Evolutionary conservation across 2,329 filamentous ascomycete genomes (phyloP).

Genomic region (Geosmithia flava): DNA sequence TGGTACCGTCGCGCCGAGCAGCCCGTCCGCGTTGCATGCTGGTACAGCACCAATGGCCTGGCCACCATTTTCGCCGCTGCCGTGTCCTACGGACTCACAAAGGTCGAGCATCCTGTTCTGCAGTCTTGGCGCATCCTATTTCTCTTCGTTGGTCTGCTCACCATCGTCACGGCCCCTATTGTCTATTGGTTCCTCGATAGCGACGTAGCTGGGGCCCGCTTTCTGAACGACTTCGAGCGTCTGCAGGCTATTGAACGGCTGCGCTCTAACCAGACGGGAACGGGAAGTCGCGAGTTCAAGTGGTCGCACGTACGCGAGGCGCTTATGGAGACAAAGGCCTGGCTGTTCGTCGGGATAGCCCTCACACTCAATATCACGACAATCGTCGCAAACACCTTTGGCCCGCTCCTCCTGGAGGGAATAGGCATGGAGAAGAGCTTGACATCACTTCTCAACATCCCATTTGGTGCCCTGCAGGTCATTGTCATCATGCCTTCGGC

Average conservation of each 20-base stretch:
- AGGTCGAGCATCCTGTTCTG: slow-evolving; percentile 24
- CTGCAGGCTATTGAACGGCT: slow-evolving; percentile 59
- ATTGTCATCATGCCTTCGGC: slow-evolving; percentile 45
- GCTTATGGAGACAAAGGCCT: slow-evolving; percentile 35
- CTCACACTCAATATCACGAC: slow-evolving; percentile 54
- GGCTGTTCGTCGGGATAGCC: slow-evolving; percentile 47
- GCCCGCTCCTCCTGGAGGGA: slow-evolving; percentile 48
- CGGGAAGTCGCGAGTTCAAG: slow-evolving; percentile 55
- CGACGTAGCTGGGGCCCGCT: slow-evolving; percentile 39
- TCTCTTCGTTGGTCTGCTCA: slow-evolving; percentile 48
- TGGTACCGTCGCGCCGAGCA: slow-evolving; percentile 43
- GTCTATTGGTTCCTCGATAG: slow-evolving; percentile 49
- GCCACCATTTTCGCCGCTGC: slow-evolving; percentile 44
- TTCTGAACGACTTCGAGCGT: slow-evolving; percentile 53
- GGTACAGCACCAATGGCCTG: slow-evolving; percentile 51
- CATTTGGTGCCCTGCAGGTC: slow-evolving; percentile 50
- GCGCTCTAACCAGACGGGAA: slow-evolving; percentile 62
- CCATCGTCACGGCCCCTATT: slow-evolving; percentile 42
- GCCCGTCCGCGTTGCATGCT: slow-evolving; percentile 49
- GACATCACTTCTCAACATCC: slow-evolving; percentile 52
- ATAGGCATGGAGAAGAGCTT: slow-evolving; percentile 46
- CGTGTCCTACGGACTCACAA: slow-evolving; percentile 43
- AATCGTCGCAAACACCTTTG: slow-evolving; percentile 51
- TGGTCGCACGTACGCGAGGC: slow-evolving; percentile 48
- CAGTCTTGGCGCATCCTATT: slow-evolving; percentile 39